Base-by-base conservation (phyloP, 305 asterid species). In the Withania somnifera region DNA sequence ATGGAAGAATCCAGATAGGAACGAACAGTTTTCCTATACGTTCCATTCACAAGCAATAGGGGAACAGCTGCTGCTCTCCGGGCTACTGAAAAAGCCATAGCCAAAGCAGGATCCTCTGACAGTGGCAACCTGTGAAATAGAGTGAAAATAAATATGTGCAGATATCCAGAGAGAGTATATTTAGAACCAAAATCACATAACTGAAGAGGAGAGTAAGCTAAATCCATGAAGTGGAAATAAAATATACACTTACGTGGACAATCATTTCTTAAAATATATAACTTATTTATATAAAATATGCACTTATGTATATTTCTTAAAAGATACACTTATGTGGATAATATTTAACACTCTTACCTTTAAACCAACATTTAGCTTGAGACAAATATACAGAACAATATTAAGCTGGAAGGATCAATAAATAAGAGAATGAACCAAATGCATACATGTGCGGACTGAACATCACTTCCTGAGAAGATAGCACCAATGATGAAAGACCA, bases 51-150 rank as follows among this genome's bases (percentile, higher is more conserved):
- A 77, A 96, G 98, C 82, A 96, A 89, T 67, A 88, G 84, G 22
- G 99, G 99, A 30, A 96, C 97, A 81, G 98, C 94, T 85, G 99
- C 97, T 58, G 99, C 98, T 89, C 97, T 90, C 88, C 97, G 89
- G 82, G 99, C 94, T 82, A 91, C 98, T 69, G 99, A 93, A 86
- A 96, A 96, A 5, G 98, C 98, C 98, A 96, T 96, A 69, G 99
- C 98, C 91, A 96, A 86, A 81, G 98, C 93, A 88, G 97, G 94
- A 84, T 96, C 98, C 83, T 96, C 99, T 26, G 99, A 94, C 81
- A 96, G 90, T 6, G 97, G 88, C 83, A 96, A 83, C 95, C 99
- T 96, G 89, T 67, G 82, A 67, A 82, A 81, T 61, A 87, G 11
- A 77, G 20, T 66, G 26, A 84, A 86, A 85, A 53, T 81, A 87